Percentiles rank a stretch among this genome's conserved stretches.
Evolutionary conservation across 2,329 filamentous ascomycete species (phyloP).

Genomic region (Xylariaceae sp.): DNA sequence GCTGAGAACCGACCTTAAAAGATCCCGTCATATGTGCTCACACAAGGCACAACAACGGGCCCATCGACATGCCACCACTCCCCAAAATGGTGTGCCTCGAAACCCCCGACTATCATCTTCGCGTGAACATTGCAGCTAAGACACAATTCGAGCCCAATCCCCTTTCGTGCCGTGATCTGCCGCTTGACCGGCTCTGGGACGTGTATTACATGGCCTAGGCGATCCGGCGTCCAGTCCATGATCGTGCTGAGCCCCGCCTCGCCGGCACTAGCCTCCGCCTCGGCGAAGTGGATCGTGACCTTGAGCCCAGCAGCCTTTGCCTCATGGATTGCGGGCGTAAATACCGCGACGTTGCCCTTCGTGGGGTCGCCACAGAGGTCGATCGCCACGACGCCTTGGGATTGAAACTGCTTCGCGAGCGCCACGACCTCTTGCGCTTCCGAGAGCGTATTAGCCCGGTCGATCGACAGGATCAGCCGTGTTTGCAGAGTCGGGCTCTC

Average conservation of each 20-base stretch:
- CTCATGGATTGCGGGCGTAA: conserved; percentile 59
- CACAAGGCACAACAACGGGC: conserved; percentile 67
- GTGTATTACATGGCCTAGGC: conserved; percentile 80
- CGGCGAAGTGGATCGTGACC: conserved; percentile 79
- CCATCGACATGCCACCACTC: conserved; percentile 65
- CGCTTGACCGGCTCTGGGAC: conserved; percentile 63
- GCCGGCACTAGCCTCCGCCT: conserved; percentile 60
- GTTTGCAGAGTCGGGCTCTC: conserved; percentile 53
- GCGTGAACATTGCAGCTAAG: conserved; percentile 81
- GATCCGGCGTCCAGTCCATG: conserved; percentile 66
- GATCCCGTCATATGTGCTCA: conserved; percentile 48
- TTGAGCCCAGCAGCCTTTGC: conserved; percentile 60
- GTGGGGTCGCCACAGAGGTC: conserved; percentile 80
- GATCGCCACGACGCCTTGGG: conserved; percentile 67
- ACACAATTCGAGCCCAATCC: conserved; percentile 73
- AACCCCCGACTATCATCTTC: conserved; percentile 68
- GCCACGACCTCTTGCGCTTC: conserved; percentile 67
- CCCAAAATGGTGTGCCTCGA: conserved; percentile 75
- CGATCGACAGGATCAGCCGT: conserved; percentile 73
- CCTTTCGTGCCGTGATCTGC: conserved; percentile 50
- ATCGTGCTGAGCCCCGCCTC: conserved; percentile 64
- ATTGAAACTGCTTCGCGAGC: conserved; percentile 60
- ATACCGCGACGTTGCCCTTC: conserved; percentile 61
- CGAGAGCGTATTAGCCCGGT: conserved; percentile 62
- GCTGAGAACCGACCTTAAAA: not conserved